Conservation (phyloP, 2,329 filamentous ascomycete genomes). For the Epichloe sp. region DNA sequence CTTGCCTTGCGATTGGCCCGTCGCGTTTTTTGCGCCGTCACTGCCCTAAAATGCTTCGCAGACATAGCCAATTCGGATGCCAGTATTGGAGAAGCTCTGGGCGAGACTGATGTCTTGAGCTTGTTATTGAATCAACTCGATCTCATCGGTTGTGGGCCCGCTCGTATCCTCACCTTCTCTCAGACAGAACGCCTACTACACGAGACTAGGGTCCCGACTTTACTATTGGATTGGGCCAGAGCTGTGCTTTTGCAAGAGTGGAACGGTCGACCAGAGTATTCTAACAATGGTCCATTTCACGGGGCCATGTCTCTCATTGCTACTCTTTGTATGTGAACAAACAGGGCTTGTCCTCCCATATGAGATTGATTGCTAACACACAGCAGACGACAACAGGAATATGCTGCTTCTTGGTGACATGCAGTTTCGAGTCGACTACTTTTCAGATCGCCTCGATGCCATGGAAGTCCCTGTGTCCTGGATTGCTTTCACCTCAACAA, state of each 20-base stretch:
- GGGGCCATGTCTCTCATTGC: slow-evolving; percentile 64
- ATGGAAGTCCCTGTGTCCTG: slow-evolving; percentile 63
- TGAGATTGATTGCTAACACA: slow-evolving; percentile 8
- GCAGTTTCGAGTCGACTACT: slow-evolving; percentile 62
- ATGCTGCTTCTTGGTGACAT: slow-evolving; percentile 51
- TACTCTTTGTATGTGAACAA: slow-evolving; percentile 50
- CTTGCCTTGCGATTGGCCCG: slow-evolving; percentile 44
- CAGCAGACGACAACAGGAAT: slow-evolving; percentile 45
- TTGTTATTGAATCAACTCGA: slow-evolving; percentile 41
- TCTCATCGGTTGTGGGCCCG: slow-evolving; percentile 31
- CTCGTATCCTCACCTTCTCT: slow-evolving; percentile 34
- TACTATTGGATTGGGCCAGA: slow-evolving; percentile 58
- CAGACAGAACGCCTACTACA: slow-evolving; percentile 39
- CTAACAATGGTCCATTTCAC: slow-evolving; percentile 58
- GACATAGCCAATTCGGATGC: slow-evolving; percentile 27
- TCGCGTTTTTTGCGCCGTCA: slow-evolving; percentile 44
- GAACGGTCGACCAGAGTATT: slow-evolving; percentile 61
- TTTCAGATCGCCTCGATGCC: slow-evolving; percentile 63
- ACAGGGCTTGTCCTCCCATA: neutral
- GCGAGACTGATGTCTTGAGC: slow-evolving; percentile 30
- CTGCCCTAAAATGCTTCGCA: slow-evolving; percentile 36
- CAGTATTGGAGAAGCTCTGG: slow-evolving; percentile 16
- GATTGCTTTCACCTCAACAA: slow-evolving; percentile 47
- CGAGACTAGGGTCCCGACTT: slow-evolving; percentile 41
- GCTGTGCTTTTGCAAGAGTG: slow-evolving; percentile 67